phyloP scores from a whole-genome alignment of 1,139 yeast genomes.

The Geotrichum aggregatum region DNA sequence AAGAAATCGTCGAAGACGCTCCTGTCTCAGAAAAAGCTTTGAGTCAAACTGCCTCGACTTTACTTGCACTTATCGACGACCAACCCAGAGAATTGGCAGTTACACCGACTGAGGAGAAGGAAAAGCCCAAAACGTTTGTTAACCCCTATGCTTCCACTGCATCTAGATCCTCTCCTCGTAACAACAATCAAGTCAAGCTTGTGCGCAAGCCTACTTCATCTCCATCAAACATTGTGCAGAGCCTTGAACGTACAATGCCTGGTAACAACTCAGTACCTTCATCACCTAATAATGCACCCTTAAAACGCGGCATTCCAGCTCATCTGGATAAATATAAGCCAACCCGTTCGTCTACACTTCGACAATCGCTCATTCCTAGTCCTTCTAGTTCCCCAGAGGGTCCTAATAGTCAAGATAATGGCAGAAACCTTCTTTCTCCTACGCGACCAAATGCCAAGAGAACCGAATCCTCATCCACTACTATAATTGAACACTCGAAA shows the following conservation, averaged over 20 bases:
- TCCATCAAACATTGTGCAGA: conserved; percentile 7
- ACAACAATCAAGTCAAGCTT: conserved; percentile 8
- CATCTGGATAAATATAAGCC: conserved; percentile 30
- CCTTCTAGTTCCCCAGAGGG: conserved; percentile 21
- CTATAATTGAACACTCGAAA: conserved; percentile 15
- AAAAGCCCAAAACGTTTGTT: conserved; percentile 40
- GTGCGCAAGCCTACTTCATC: conserved; percentile 13
- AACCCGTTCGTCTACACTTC: conserved; percentile 28
- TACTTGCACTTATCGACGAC: conserved; percentile 56
- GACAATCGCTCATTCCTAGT: conserved; percentile 28
- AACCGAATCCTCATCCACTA: conserved; percentile 8
- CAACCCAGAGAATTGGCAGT: conserved; percentile 33
- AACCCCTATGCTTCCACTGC: conserved; percentile 50
- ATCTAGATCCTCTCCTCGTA: conserved; percentile 25
- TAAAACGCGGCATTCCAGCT: conserved; percentile 15
- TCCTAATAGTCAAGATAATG: background rate
- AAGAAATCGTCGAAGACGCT: background rate
- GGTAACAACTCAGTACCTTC: conserved; percentile 3
- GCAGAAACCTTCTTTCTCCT: background rate
- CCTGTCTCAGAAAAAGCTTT: conserved; percentile 35
- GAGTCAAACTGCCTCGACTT: conserved; percentile 63
- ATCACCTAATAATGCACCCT: background rate
- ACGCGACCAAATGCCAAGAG: background rate
- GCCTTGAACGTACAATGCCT: conserved; percentile 13
- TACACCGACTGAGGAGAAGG: conserved; percentile 22